Conservation (phyloP, 1,284 basidiomycete genomes). For the Volvariella surrecta region DNA sequence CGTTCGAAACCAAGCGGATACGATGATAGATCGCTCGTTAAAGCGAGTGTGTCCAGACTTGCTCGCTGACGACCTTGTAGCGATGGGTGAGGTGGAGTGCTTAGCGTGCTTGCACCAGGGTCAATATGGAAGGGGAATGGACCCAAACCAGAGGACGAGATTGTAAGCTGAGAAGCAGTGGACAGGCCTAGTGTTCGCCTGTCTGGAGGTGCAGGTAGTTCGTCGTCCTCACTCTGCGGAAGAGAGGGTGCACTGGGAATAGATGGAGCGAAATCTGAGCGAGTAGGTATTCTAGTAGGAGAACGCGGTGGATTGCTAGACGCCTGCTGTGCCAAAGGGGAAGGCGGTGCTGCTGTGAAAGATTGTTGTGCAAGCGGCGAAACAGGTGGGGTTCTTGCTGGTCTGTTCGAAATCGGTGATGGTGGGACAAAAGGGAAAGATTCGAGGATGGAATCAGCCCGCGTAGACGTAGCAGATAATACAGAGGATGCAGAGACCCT, state of each 20-base stretch:
- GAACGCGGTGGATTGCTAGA: slow-evolving; percentile 29
- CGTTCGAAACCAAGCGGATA: slow-evolving; percentile 69
- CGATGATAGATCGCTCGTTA: slow-evolving; percentile 71
- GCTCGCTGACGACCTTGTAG: slow-evolving; percentile 52
- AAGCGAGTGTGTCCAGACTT: slow-evolving; percentile 72
- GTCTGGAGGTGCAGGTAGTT: slow-evolving; percentile 39
- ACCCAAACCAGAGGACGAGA: slow-evolving; percentile 63
- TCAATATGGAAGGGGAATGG: slow-evolving; percentile 83
- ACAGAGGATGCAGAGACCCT: slow-evolving; percentile 56
- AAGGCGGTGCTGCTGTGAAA: slow-evolving; percentile 26
- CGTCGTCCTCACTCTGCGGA: slow-evolving; percentile 7
- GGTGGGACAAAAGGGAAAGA: slow-evolving; percentile 81
- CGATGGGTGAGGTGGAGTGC: slow-evolving; percentile 21
- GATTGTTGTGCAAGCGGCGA: slow-evolving; percentile 58
- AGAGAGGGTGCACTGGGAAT: slow-evolving; percentile 8
- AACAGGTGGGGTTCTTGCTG: slow-evolving; percentile 62
- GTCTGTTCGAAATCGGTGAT: slow-evolving; percentile 71
- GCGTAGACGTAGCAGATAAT: slow-evolving; percentile 55
- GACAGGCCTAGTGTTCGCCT: slow-evolving; percentile 57
- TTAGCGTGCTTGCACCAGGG: slow-evolving; percentile 28
- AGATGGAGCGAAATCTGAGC: slow-evolving; percentile 7
- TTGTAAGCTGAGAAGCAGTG: slow-evolving; percentile 62
- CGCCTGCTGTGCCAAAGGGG: slow-evolving; percentile 23
- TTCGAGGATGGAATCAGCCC: slow-evolving; percentile 74
- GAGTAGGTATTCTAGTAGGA: slow-evolving; percentile 18